Conservation (phyloP, 768 basidiomycete species). For the Trametes cubensis region DNA sequence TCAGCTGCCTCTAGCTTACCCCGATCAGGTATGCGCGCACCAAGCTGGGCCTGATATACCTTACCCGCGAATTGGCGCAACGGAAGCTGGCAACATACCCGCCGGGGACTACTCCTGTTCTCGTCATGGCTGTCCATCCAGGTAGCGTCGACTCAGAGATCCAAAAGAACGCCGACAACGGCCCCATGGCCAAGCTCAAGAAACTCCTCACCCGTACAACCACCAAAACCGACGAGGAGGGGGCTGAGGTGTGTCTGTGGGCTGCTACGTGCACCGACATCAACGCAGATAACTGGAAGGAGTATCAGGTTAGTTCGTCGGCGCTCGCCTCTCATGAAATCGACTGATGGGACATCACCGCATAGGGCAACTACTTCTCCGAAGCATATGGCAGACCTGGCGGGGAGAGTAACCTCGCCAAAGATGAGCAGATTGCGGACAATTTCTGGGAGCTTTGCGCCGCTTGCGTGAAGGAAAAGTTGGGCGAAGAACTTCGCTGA, state of each 20-base stretch:
- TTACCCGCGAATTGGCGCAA: constrained; percentile 27
- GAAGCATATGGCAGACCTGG: constrained; percentile 30
- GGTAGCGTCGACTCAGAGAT: constrained; percentile 33
- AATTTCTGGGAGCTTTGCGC: constrained; percentile 31
- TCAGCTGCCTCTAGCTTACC: not conserved
- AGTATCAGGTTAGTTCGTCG: constrained; percentile 27
- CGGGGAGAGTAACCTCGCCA: constrained; percentile 27
- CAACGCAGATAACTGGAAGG: constrained; percentile 29
- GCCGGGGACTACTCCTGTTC: constrained; percentile 23
- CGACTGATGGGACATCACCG: not conserved
- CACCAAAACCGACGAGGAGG: constrained; percentile 30
- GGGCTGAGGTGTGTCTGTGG: constrained; percentile 33
- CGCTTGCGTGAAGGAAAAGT: constrained; percentile 24
- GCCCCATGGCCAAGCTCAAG: constrained; percentile 29
- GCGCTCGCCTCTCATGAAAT: too few species aligned
- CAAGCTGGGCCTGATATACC: constrained; percentile 33
- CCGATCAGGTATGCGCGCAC: constrained; percentile 30
- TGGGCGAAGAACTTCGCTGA: constrained; percentile 28
- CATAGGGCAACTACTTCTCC: constrained; percentile 31
- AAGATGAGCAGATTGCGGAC: constrained; percentile 22
- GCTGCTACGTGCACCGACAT: constrained; percentile 33
- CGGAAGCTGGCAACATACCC: constrained; percentile 26
- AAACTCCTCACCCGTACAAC: constrained; percentile 20
- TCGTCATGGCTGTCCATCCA: constrained; percentile 32
- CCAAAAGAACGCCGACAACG: constrained; percentile 28